Conservation (phyloP, 2,329 filamentous ascomycete genomes). For the Penicillium sp. region DNA sequence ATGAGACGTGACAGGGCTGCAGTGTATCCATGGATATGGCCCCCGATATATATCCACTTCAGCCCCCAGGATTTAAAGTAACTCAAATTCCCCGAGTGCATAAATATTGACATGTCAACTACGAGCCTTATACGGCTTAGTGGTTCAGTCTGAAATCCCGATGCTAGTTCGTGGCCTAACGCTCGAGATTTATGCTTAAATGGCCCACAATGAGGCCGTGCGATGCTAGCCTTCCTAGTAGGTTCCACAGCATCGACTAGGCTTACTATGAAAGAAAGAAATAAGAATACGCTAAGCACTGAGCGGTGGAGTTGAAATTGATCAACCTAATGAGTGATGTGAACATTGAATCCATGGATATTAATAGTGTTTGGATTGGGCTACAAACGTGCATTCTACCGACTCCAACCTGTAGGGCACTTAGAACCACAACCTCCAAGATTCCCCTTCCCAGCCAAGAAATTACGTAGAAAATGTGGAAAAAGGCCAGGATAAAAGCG, state of each 20-base stretch:
- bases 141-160: constrained; percentile 3
- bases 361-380: neutral
- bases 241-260: constrained; percentile 3
- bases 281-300: constrained; percentile 7
- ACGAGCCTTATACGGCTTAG: constrained; percentile 6
- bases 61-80: neutral
- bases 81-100: neutral
- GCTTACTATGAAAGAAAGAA: neutral
- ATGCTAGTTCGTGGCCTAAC: constrained; percentile 10
- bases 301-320: neutral
- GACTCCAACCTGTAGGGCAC: neutral
- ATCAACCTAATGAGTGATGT: neutral
- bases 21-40: neutral
- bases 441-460: no score
- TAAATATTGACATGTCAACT: neutral
- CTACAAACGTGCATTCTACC: neutral
- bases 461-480: no score
- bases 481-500: neutral
- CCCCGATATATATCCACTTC: neutral
- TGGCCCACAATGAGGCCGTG: constrained; percentile 14
- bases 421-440: neutral
- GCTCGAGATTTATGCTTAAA: constrained; percentile 21
- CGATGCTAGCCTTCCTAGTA: constrained; percentile 10
- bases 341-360: no score
- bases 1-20: neutral